Percentiles rank a stretch among this genome's conserved stretches.
Evolutionary conservation across 2,329 filamentous ascomycete genomes (phyloP).

Genomic region (Ascochyta pisi): DNA sequence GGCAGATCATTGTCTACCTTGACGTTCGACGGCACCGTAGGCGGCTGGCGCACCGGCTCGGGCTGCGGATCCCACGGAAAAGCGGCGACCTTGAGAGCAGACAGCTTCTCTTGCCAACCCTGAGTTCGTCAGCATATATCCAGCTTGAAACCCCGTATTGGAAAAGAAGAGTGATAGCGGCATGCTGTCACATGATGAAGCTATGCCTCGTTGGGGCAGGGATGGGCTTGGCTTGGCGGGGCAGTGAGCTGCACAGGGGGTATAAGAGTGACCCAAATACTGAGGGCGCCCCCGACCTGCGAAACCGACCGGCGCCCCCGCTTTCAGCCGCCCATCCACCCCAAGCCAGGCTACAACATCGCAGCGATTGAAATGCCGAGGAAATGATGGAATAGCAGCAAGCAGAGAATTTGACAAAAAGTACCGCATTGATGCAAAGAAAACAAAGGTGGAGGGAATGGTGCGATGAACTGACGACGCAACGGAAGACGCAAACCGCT

Average conservation of each 20-base stretch:
- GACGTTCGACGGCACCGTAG: constrained; percentile 53
- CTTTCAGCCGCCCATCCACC: constrained; percentile 49
- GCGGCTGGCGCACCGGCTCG: constrained; percentile 59
- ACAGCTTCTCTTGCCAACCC: constrained; percentile 94
- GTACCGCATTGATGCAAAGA: not conserved
- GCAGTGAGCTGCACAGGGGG: constrained; percentile 48
- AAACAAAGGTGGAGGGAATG: constrained; percentile 9
- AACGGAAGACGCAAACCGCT: constrained; percentile 24
- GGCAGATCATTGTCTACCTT: constrained; percentile 44
- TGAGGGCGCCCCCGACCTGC: constrained; percentile 49
- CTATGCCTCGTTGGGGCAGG: constrained; percentile 45
- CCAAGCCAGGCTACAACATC: constrained; percentile 31
- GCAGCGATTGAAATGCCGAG: constrained; percentile 26
- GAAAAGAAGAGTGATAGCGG: constrained; percentile 13
- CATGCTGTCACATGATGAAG: constrained; percentile 42
- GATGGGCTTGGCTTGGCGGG: constrained; percentile 45
- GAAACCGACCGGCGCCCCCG: constrained; percentile 49
- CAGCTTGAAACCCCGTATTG: constrained; percentile 1
- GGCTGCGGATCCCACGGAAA: constrained; percentile 91
- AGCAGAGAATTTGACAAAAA: constrained; percentile 3
- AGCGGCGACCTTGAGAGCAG: constrained; percentile 79
- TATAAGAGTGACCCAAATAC: constrained; percentile 59
- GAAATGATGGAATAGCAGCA: constrained; percentile 25
- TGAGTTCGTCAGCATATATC: constrained; percentile 51
- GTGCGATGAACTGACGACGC: constrained; percentile 18